Evolutionary conservation across 2,329 filamentous ascomycete genomes (phyloP).

Genomic region (Microdochium nivale): DNA sequence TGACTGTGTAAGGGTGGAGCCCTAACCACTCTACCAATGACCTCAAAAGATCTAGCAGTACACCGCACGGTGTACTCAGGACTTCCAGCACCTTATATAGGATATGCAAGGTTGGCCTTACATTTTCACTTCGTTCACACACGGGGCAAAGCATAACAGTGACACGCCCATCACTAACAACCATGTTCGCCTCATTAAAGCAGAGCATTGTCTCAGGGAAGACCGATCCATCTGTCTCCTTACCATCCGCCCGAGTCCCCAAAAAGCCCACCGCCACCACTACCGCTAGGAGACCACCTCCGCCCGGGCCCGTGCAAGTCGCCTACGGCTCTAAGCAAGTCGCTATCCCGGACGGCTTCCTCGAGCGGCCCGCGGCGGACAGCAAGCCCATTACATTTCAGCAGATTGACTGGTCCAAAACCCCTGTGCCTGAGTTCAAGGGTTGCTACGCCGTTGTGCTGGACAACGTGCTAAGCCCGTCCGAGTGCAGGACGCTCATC

Average conservation of each 20-base stretch:
- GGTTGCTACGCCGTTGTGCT: conserved; percentile 51
- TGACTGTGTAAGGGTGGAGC: too few species aligned
- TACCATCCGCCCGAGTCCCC: neutral
- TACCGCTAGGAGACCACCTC: neutral
- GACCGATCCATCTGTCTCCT: too few species aligned
- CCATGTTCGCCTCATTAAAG: neutral
- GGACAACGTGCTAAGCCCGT: conserved; percentile 51
- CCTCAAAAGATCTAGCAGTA: too few species aligned
- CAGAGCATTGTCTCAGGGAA: too few species aligned
- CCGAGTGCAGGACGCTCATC: conserved; percentile 53
- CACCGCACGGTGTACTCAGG: too few species aligned
- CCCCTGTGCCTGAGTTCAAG: conserved; percentile 42
- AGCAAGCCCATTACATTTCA: conserved; percentile 33
- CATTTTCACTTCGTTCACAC: too few species aligned
- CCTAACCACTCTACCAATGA: too few species aligned
- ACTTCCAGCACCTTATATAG: neutral
- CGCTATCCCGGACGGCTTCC: conserved; percentile 34
- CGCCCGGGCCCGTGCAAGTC: conserved; percentile 19
- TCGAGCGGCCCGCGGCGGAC: conserved; percentile 30
- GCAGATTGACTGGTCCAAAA: conserved; percentile 44
- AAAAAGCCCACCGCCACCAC: neutral
- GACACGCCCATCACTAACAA: neutral
- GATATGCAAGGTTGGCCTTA: too few species aligned
- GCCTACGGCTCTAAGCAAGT: conserved; percentile 26
- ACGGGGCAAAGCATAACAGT: too few species aligned